These are phyloP conservation scores for Trichomonascaceae sp. DNA, from an alignment of 1,139 yeast species.

Conservation along the genomic window DNA sequence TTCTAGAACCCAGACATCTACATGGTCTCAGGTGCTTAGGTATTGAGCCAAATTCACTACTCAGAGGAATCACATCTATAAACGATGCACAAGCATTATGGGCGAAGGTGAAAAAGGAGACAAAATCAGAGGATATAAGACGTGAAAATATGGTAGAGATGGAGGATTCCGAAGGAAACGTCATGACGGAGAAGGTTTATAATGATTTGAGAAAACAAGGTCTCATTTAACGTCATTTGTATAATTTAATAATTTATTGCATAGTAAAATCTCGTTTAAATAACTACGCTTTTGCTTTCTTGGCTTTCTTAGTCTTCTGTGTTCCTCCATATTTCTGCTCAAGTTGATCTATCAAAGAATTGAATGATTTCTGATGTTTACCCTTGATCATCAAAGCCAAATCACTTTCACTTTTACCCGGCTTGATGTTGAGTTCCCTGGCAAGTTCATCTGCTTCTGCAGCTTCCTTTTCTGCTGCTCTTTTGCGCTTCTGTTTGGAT, in stretches of 20 bases:
- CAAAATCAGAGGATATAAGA: conserved; percentile 38
- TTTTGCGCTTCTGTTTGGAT: conserved; percentile 48
- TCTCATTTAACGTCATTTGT: conserved; percentile 36
- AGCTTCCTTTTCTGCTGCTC: conserved; percentile 53
- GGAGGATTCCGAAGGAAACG: conserved; percentile 91
- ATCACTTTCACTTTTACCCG: conserved; percentile 24
- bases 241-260: neutral
- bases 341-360: conserved; percentile 44
- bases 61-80: conserved; percentile 61
- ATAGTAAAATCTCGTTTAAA: neutral
- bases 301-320: conserved; percentile 20
- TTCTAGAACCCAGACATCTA: conserved; percentile 59
- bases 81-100: conserved; percentile 61
- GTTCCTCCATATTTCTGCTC: conserved; percentile 46
- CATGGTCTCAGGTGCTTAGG: conserved; percentile 77
- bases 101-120: conserved; percentile 41
- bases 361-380: conserved; percentile 36
- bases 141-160: conserved; percentile 64
- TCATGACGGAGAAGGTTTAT: conserved; percentile 77
- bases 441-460: conserved; percentile 62
- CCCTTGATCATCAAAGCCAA: conserved; percentile 25
- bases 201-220: conserved; percentile 85
- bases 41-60: conserved; percentile 45
- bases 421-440: conserved; percentile 40
- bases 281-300: conserved; percentile 31